Evolutionary conservation across 768 basidiomycete species (phyloP).

Genomic region (Agaricus bisporus): DNA sequence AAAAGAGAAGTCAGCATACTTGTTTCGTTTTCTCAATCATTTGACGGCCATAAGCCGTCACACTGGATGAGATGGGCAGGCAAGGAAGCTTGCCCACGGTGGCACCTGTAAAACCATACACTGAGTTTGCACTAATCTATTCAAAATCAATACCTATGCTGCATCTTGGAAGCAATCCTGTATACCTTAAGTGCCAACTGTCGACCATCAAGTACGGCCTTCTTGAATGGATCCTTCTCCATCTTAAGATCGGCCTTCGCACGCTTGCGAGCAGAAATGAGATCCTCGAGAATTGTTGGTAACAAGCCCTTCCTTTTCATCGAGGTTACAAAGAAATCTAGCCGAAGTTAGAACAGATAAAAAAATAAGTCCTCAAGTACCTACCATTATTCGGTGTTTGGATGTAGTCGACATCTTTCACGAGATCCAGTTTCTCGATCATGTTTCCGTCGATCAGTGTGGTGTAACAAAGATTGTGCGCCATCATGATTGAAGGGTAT

Average conservation of each 20-base stretch:
- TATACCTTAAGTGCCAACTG: conserved; percentile 91
- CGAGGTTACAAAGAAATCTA: conserved; percentile 82
- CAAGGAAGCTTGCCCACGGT: conserved; percentile 97
- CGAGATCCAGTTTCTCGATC: conserved; percentile 70
- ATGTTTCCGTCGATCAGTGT: conserved; percentile 81
- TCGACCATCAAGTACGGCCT: conserved; percentile 94
- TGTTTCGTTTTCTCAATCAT: conserved; percentile 98
- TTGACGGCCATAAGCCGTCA: conserved; percentile 93
- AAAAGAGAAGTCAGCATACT: conserved; percentile 32
- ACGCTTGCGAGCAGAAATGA: conserved; percentile 88
- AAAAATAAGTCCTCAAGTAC: conserved; percentile 6
- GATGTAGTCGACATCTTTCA: conserved; percentile 86
- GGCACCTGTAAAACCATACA: conserved; percentile 98
- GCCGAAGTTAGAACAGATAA: not conserved
- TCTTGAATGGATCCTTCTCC: conserved; percentile 94
- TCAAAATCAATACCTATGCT: not conserved
- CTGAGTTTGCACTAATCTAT: conserved; percentile 97
- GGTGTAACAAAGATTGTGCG: conserved; percentile 97
- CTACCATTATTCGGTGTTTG: conserved; percentile 94
- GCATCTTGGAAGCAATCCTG: too few relatives aligned
- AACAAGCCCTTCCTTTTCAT: conserved; percentile 79
- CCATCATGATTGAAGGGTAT: conserved; percentile 99
- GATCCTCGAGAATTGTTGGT: conserved; percentile 88
- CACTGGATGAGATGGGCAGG: conserved; percentile 90
- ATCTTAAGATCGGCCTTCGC: conserved; percentile 96